phyloP scores from a whole-genome alignment of 345 rosid genomes.

The Linum tenue region DNA sequence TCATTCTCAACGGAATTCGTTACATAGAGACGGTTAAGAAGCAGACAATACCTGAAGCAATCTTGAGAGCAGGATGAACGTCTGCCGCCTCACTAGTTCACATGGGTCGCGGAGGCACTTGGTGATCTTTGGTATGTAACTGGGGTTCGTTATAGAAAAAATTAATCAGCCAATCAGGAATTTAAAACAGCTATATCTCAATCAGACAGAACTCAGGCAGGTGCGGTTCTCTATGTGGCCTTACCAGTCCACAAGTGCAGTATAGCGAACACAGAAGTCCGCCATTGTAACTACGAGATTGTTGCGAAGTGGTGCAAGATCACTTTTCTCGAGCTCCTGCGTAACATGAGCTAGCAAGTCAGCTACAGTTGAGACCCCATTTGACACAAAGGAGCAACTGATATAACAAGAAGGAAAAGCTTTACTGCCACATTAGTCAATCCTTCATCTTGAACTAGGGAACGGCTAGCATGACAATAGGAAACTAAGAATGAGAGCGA shows the following conservation, averaged over 20 bases:
- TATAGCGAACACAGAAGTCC: constrained; percentile 86
- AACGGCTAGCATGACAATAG: neutral
- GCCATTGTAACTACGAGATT: constrained; percentile 83
- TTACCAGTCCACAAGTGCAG: constrained; percentile 92
- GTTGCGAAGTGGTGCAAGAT: constrained; percentile 78
- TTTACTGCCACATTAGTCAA: neutral
- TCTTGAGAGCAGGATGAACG: constrained; percentile 80
- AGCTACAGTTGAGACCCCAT: neutral
- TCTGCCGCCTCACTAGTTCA: constrained; percentile 89
- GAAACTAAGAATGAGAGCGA: neutral
- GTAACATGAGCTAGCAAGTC: constrained; percentile 5
- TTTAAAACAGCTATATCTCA: neutral
- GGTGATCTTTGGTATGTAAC: constrained; percentile 81
- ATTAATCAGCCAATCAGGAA: constrained; percentile 19
- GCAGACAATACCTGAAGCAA: constrained; percentile 59
- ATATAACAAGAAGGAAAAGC: too few relatives aligned
- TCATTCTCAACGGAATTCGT: too few relatives aligned
- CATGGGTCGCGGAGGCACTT: constrained; percentile 79
- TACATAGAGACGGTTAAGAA: neutral
- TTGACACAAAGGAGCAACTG: neutral
- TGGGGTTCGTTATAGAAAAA: constrained; percentile 18
- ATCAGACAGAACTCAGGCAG: neutral
- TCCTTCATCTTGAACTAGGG: neutral
- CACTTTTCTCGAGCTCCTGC: constrained; percentile 93
- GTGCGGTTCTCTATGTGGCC: constrained; percentile 14